These are phyloP conservation scores for Scolecobasidium constrictum DNA, from an alignment of 2,329 filamentous ascomycete species.

Conservation along the genomic window DNA sequence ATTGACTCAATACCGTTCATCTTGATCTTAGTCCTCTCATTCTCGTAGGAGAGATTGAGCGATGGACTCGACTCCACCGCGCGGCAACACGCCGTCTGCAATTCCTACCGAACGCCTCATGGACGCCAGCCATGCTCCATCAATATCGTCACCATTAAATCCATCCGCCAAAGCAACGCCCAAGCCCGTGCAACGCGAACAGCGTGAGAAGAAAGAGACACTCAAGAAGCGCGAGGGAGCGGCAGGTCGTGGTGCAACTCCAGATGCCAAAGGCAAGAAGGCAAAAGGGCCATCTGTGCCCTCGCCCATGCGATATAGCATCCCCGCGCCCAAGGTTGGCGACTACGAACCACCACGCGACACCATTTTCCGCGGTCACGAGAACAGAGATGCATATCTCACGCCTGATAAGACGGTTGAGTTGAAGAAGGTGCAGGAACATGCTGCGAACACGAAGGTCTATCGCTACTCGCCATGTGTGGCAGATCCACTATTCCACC, in stretches of 20 bases:
- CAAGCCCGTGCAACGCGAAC: conserved; percentile 27
- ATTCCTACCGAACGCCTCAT: conserved; percentile 47
- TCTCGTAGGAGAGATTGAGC: no score
- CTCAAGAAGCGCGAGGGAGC: conserved; percentile 41
- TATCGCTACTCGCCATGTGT: conserved; percentile 89
- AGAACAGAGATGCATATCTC: conserved; percentile 32
- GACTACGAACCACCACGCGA: conserved; percentile 40
- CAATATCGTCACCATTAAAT: conserved; percentile 65
- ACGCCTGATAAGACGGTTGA: conserved; percentile 31
- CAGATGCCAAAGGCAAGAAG: conserved; percentile 28
- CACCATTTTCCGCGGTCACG: conserved; percentile 34
- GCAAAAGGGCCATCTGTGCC: conserved; percentile 23
- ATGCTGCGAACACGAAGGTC: conserved; percentile 54
- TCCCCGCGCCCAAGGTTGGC: conserved; percentile 33
- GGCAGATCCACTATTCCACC: conserved; percentile 76
- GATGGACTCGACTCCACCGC: no score
- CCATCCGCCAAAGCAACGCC: conserved; percentile 37
- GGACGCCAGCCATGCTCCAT: conserved; percentile 60
- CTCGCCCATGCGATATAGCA: conserved; percentile 39
- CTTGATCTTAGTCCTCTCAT: no score
- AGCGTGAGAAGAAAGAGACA: conserved; percentile 39
- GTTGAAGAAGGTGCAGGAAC: conserved; percentile 37
- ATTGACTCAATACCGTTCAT: no score
- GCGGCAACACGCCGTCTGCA: conserved; percentile 22
- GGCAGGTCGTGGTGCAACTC: conserved; percentile 27